A percentile compares a stretch with the other conserved stretches of the same genome.
phyloP scores from a whole-genome alignment of 2,329 filamentous ascomycete species.

The Fusarium anguioides region DNA sequence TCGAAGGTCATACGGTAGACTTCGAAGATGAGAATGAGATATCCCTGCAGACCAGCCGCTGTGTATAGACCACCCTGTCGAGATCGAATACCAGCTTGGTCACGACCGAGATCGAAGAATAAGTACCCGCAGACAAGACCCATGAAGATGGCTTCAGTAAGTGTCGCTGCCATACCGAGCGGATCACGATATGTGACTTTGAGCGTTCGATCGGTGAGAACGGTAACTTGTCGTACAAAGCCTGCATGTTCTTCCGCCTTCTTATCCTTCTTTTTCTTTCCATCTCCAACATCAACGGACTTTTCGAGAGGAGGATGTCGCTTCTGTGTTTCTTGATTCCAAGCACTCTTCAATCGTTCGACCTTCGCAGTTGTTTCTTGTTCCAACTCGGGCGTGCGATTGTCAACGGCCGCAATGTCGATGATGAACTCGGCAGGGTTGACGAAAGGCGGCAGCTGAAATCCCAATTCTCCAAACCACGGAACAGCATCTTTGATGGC shows the following conservation, averaged over 20 bases:
- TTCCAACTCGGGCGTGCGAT: constrained; percentile 74
- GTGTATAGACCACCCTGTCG: constrained; percentile 79
- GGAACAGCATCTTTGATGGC: constrained; percentile 65
- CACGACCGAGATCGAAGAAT: constrained; percentile 73
- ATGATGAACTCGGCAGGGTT: constrained; percentile 83
- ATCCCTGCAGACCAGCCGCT: constrained; percentile 77
- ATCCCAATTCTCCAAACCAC: constrained; percentile 72
- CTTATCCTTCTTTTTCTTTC: constrained; percentile 29
- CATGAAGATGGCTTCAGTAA: constrained; percentile 77
- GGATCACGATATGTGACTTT: constrained; percentile 81
- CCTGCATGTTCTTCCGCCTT: constrained; percentile 59
- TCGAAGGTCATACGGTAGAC: constrained; percentile 80
- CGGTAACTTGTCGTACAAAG: constrained; percentile 70
- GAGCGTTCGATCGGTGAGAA: constrained; percentile 76
- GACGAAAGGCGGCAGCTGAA: constrained; percentile 74
- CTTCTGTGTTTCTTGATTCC: constrained; percentile 58
- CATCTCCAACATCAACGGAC: not conserved
- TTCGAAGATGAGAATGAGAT: constrained; percentile 80
- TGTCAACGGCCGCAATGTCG: constrained; percentile 79
- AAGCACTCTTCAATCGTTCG: constrained; percentile 68
- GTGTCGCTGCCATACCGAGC: constrained; percentile 76
- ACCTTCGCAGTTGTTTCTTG: constrained; percentile 68
- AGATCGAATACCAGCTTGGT: constrained; percentile 77
- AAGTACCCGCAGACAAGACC: constrained; percentile 78
- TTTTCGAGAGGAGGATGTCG: constrained; percentile 40